phyloP scores from a whole-genome alignment of 768 basidiomycete species.

The Kondoa subrosea region DNA sequence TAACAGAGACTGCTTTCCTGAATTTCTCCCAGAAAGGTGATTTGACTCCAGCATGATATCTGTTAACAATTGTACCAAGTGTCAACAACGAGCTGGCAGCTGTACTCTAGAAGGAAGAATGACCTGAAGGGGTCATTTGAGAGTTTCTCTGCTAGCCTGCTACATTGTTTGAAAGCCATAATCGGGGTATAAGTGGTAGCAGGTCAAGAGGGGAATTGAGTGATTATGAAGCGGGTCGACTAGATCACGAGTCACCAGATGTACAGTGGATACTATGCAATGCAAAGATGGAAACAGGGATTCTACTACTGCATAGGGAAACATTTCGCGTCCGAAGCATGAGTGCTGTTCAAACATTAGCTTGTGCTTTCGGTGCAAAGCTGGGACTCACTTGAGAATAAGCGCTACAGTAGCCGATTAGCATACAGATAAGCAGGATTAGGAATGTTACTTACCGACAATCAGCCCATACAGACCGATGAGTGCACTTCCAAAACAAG shows the following conservation, averaged over 20 bases:
- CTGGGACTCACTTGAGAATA: background rate
- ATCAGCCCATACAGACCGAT: constrained; percentile 68
- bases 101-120: background rate
- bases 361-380: background rate
- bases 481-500: constrained; percentile 63
- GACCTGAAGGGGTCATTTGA: background rate
- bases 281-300: too few species aligned
- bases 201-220: too few species aligned
- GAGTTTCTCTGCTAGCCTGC: background rate
- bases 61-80: background rate
- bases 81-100: background rate
- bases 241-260: too few species aligned
- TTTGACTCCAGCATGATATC: background rate
- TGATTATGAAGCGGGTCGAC: too few species aligned
- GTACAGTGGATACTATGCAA: too few species aligned
- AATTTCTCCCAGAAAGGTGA: background rate
- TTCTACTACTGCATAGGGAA: too few species aligned
- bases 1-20: background rate
- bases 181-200: background rate
- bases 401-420: too few species aligned
- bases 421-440: too few species aligned
- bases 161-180: background rate
- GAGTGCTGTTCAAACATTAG: background rate
- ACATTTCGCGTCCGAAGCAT: background rate
- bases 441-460: too few species aligned